These are phyloP conservation scores for Euphorbia pulcherrima DNA, from an alignment of 345 rosid genomes.

Conservation along the genomic window DNA sequence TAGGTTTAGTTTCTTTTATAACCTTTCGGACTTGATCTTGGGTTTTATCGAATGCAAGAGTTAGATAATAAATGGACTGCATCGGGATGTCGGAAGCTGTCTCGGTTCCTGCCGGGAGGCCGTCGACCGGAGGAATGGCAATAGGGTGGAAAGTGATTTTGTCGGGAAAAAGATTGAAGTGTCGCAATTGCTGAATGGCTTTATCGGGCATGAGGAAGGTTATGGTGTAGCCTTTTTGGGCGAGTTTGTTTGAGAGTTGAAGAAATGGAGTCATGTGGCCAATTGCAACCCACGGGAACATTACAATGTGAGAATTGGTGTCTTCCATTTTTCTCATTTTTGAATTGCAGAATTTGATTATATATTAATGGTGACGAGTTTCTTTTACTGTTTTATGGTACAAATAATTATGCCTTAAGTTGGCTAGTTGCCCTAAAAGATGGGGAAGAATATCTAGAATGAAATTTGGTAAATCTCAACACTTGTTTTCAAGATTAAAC, in stretches of 20 bases:
- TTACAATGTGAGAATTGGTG: not conserved
- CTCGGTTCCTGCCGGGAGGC: no score
- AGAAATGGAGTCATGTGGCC: conserved; percentile 23
- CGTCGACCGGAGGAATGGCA: conserved; percentile 14
- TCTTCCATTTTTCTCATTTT: not conserved
- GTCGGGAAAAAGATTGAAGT: conserved; percentile 3
- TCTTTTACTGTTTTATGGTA: no score
- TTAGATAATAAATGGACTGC: not conserved
- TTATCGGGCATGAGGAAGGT: conserved; percentile 10
- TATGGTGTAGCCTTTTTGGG: conserved; percentile 17
- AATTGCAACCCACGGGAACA: conserved; percentile 16
- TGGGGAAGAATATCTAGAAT: no score
- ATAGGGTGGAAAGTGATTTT: conserved; percentile 20
- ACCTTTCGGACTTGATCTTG: not conserved
- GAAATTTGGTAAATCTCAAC: no score
- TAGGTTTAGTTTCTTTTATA: not conserved
- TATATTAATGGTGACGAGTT: no score
- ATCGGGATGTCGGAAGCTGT: conserved; percentile 21
- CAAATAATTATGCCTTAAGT: no score
- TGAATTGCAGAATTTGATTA: no score
- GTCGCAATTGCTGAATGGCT: not conserved
- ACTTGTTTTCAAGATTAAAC: no score
- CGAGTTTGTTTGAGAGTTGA: conserved; percentile 20
- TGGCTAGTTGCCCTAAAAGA: no score
- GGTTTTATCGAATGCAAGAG: conserved; percentile 18